These are phyloP conservation scores for Hemisphaericaspora nanyangensis DNA, from an alignment of 805 yeast genomes.

Conservation along the genomic window DNA sequence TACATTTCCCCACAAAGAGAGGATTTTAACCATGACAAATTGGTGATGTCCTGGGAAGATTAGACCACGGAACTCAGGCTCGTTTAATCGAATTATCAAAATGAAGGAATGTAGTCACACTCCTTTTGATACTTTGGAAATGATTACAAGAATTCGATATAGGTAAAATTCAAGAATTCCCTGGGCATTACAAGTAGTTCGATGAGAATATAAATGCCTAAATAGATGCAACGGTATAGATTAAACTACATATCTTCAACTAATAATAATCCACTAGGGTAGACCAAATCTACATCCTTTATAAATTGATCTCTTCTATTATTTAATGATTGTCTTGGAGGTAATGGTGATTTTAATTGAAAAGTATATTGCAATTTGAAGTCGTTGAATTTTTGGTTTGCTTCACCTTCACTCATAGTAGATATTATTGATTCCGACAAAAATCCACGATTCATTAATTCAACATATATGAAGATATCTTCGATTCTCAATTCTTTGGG, in stretches of 20 bases:
- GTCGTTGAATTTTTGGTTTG: slow-evolving; percentile 17
- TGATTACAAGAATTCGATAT: no score
- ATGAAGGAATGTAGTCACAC: no score
- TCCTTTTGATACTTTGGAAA: no score
- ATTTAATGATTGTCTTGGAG: slow-evolving; percentile 32
- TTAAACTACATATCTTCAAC: slow-evolving; percentile 44
- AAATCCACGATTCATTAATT: slow-evolving; percentile 39
- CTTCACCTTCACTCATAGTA: slow-evolving; percentile 20
- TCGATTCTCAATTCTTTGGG: slow-evolving; percentile 26
- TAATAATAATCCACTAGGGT: slow-evolving; percentile 50
- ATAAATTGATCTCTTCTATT: slow-evolving; percentile 41
- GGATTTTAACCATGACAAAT: no score
- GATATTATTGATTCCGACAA: slow-evolving; percentile 17
- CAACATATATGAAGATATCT: slow-evolving; percentile 34
- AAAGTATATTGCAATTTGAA: slow-evolving; percentile 26
- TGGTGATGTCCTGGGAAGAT: no score
- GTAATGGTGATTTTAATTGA: slow-evolving; percentile 33
- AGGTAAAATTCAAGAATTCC: no score
- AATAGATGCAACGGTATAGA: neutral
- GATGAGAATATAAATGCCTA: no score
- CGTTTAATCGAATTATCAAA: no score
- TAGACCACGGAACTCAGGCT: no score
- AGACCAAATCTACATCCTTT: slow-evolving; percentile 55
- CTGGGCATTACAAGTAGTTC: no score
- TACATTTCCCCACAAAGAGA: no score